Evolutionary conservation across 495 filamentous ascomycete genomes (phyloP), one percentile per base, ranked within the genome.

Genomic region (Xylaria cubensis): DNA sequence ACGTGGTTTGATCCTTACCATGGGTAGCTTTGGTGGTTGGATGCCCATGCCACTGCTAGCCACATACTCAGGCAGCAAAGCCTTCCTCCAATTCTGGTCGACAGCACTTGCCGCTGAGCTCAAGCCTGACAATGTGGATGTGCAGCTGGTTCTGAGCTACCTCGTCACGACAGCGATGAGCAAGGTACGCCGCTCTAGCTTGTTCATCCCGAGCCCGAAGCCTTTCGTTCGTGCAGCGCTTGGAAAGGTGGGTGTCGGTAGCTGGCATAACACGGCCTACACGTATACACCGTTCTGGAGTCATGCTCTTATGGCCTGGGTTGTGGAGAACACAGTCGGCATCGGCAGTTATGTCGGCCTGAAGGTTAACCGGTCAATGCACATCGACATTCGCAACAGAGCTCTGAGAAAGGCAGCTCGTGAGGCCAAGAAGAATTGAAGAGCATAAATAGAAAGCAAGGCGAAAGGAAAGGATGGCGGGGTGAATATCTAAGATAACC

Each of bases 61-160:
- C 26, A 98, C 95, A 8, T 99, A 99, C 87, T 97, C 93, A 70
- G 97, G 97, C 69, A 93, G 90, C 88, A 99, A 99, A 85, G 95
- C 97, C 32, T 99, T 99, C 88, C 88, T 99, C 70, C 95, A 98
- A 81, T 91, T 97, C 80, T 99, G 97, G 97, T 97, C 93, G 58
- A 90, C 89, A 4, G 89, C 97, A 50, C 88, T 99, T 2, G 92
- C 91, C 34, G 86, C 92, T 13, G 97, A 99, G 82, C 86, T 98
- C 32, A 89, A 90, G 73, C 88, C 88, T 1, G 84, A 93, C 74
- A 92, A 92, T 67, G 89, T 99, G 39, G 89, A 91, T 55, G 95
- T 97, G 51, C 88, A 98, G 77, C 87, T 98, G 51, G 90, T 96
- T 34, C 87, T 98, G 74, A 92, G 91, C 73, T 95, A 99, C 82